Evolutionary conservation across 352 stramenopile genomes (phyloP), one percentile per base, ranked within the genome.

Genomic region (Pythium coloratum): DNA sequence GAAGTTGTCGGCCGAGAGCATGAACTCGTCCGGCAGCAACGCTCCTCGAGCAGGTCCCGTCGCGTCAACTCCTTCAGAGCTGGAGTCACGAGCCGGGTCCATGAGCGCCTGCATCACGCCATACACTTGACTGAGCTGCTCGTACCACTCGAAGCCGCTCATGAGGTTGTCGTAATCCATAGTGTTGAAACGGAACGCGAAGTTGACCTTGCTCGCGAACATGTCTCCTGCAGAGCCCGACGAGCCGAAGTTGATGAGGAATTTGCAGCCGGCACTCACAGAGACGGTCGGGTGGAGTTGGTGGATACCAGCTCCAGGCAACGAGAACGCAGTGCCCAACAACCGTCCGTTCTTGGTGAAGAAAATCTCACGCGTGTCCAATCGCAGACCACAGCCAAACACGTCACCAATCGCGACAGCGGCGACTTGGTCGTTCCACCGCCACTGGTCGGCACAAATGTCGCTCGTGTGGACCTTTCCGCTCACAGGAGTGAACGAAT

Each of bases 1-100:
- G 51, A 96, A 96, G 53, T 93, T 96, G 62, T 96, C 88, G 12
- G 88, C 88, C 16, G 87, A 92, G 18, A 96, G 80, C 77, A 96
- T 84, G 57, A 96, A 96, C 55, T 96, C 88, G 64, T 95, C 81
- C 0, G 87, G 87, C 2, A 96, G 64, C 18, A 76, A 49, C 13
- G 55, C 65, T 40, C 44, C 40, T 13, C 64, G 36, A 10, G 51
- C 64, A 40, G 20, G n/a, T 58, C 26, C 56, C 1, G 44, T 33
- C 13, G 62, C 33, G 44, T 71, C 64, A 7, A 69, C 55, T 0
- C 50, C 46, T 26, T 33, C 50, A 34, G 50, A 5, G 26, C 5
- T 61, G 14, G 53, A 34, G 30, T 76, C 63, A 10, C 80, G 76
- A 9, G 51, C 61, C 18, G 79, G 77, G n/a, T 90, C 81, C 72